Conservation (phyloP, 2,329 filamentous ascomycete species). For the Aureobasidium zeae region DNA sequence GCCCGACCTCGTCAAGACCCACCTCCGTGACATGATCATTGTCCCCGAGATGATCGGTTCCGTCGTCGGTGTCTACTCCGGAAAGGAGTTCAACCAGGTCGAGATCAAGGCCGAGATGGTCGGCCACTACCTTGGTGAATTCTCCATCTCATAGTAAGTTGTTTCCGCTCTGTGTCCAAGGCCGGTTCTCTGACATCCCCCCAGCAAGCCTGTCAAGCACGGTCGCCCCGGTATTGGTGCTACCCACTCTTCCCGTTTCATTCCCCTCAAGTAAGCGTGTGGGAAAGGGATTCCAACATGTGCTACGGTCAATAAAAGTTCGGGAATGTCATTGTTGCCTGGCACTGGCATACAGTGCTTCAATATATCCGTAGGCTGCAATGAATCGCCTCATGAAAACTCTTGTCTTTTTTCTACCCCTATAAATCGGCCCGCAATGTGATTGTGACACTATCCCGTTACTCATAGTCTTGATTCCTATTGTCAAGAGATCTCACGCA, state of each 20-base stretch:
- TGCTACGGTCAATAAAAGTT: constrained; percentile 15
- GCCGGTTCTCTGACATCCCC: constrained; percentile 40
- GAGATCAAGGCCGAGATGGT: constrained; percentile 99
- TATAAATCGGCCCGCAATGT: not conserved
- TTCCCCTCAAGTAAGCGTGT: constrained; percentile 96
- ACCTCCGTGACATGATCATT: constrained; percentile 99
- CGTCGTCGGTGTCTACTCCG: constrained; percentile 98
- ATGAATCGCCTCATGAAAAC: constrained; percentile 16
- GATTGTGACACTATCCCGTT: not conserved
- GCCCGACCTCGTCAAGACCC: constrained; percentile 98
- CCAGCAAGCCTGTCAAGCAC: constrained; percentile 99
- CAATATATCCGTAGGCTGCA: constrained; percentile 15
- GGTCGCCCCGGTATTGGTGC: constrained; percentile 99
- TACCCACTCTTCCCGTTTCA: constrained; percentile 99
- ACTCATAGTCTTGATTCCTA: no score
- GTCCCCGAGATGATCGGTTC: constrained; percentile 99
- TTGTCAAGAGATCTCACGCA: no score
- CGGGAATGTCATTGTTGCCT: constrained; percentile 13
- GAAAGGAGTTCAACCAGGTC: constrained; percentile 99
- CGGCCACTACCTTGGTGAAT: constrained; percentile 97
- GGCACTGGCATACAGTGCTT: constrained; percentile 13
- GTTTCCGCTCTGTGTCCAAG: not conserved
- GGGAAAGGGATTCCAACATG: constrained; percentile 10
- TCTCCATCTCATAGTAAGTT: constrained; percentile 99
- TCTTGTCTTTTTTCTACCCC: not conserved